phyloP scores from a whole-genome alignment of 352 stramenopile species.

The Phytophthora ohioensis region DNA sequence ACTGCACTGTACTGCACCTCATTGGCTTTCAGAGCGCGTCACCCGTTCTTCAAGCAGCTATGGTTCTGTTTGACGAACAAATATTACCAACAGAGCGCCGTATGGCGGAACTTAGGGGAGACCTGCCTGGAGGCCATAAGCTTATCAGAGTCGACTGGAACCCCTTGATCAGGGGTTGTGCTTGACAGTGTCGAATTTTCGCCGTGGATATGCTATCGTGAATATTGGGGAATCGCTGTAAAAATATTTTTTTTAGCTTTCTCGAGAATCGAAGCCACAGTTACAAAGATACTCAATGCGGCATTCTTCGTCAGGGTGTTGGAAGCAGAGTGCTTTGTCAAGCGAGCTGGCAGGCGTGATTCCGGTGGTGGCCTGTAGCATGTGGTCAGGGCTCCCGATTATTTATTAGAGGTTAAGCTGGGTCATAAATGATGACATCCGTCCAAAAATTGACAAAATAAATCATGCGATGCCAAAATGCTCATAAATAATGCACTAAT shows the following conservation, averaged over 20 bases:
- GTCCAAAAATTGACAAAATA: no score
- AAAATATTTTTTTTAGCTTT: no score
- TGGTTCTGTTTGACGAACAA: conserved; percentile 10
- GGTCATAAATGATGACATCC: no score
- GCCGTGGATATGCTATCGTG: conserved; percentile 10
- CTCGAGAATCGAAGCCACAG: no score
- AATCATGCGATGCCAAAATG: no score
- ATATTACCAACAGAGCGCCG: conserved; percentile 21
- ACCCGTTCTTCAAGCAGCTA: conserved; percentile 30
- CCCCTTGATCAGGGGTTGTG: conserved; percentile 2
- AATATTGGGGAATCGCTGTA: background rate
- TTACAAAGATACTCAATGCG: no score
- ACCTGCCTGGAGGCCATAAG: background rate
- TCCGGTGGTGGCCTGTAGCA: no score
- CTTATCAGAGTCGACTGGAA: background rate
- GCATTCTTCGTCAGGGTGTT: background rate
- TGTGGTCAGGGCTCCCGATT: no score
- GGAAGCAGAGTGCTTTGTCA: background rate
- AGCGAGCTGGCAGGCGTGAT: no score
- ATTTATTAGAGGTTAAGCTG: no score
- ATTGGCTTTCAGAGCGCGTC: conserved; percentile 29
- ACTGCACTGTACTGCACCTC: conserved; percentile 1
- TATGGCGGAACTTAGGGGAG: conserved; percentile 23
- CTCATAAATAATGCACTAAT: no score
- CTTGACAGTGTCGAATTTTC: conserved; percentile 1